Evolutionary conservation across 2,329 filamentous ascomycete genomes (phyloP).

Genomic region (Fusarium burgessii): DNA sequence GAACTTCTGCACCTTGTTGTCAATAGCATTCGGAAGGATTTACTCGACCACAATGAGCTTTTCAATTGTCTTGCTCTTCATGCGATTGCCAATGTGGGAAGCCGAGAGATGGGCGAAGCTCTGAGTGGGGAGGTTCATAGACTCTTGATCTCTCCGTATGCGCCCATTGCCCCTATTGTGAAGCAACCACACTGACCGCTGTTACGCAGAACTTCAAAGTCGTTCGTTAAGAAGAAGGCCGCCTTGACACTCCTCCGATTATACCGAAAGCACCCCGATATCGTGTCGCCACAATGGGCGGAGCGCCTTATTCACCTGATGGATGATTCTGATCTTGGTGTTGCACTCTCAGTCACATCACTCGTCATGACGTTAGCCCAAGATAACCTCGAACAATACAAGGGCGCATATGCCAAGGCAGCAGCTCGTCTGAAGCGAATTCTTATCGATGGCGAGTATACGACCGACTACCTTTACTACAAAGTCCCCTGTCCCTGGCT

Average conservation of each 20-base stretch:
- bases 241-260: constrained; percentile 91
- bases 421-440: constrained; percentile 90
- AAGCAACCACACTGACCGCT: constrained; percentile 17
- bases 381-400: constrained; percentile 94
- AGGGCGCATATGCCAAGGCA: constrained; percentile 93
- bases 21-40: constrained; percentile 97
- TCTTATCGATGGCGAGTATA: constrained; percentile 89
- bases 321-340: constrained; percentile 95
- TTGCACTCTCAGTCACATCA: constrained; percentile 94
- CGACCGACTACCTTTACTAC: constrained; percentile 96
- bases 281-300: constrained; percentile 96
- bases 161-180: constrained; percentile 38
- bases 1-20: constrained; percentile 96
- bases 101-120: constrained; percentile 96
- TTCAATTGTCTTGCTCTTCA: constrained; percentile 97
- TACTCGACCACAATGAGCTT: constrained; percentile 94
- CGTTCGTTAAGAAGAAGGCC: constrained; percentile 99
- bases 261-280: constrained; percentile 93
- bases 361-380: constrained; percentile 94
- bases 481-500: constrained; percentile 99
- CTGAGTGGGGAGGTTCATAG: constrained; percentile 92
- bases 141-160: constrained; percentile 92
- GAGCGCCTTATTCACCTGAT: constrained; percentile 99
- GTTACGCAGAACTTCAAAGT: constrained; percentile 74
- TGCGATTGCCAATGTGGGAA: constrained; percentile 97